Evolutionary conservation across 2,329 filamentous ascomycete genomes (phyloP), one percentile per base, ranked within the genome.

Genomic region (Endoconidiophora laricicola): DNA sequence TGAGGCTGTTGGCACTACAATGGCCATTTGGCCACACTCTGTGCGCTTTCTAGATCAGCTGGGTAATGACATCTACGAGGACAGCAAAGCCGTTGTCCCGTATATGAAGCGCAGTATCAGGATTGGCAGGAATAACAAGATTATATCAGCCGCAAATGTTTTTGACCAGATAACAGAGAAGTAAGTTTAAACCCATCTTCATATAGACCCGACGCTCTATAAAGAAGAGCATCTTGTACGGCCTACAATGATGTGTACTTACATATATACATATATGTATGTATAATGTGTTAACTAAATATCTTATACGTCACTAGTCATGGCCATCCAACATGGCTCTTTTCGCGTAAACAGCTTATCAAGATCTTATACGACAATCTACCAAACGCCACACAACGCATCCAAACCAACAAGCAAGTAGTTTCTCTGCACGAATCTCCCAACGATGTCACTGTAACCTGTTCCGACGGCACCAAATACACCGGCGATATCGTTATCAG

Each of bases 401-500:
- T 59, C 3, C 24, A 56, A n/a, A 52, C 47, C 20, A 49, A 46
- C 18, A 58, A 58, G 37, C 52, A 49, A 2, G 53, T 60, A 14
- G 46, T 52, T 1, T 46, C 49, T 16, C 52, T 59, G 23, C 50
- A 38, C 55, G 33, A 48, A 22, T 4, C 10, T n/a, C 2, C 50
- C 56, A 9, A 40, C 10, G 57, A 58, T 1, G 62, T 64, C 2
- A 52, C 52, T 2, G 60, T 67, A 3, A 52, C 54, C 26, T 62
- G 63, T 4, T 51, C 54, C 3, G 66, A 69, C 52, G 64, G 65
- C 1, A 57, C 56, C 2, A 54, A 56, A 2, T 61, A 64, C 49
- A 52, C 52, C 1, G 67, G 62, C 1, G 63, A 64, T 41, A 58
- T 71, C 10, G 54, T 69, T 4, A 57, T 70, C 20, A 67, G 67